Evolutionary conservation across 192 early-diverging fungal genomes (phyloP).

Genomic region (Backusella circina): DNA sequence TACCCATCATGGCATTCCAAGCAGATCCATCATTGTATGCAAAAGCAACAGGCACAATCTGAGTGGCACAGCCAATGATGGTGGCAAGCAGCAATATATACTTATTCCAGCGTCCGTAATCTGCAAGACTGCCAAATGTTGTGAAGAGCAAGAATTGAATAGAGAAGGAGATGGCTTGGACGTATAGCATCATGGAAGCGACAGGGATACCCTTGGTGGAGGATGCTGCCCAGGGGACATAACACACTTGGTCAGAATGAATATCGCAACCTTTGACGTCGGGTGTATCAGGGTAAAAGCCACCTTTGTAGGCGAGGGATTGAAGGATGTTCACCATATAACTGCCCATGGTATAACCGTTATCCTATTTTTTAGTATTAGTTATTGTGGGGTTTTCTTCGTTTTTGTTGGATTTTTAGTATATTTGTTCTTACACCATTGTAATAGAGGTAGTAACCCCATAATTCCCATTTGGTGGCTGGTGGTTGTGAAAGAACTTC

Average conservation of each 20-base stretch:
- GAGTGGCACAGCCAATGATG: slow-evolving; percentile 22
- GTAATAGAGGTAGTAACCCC: slow-evolving; percentile 39
- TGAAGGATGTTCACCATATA: slow-evolving; percentile 32
- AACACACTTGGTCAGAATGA: slow-evolving; percentile 13
- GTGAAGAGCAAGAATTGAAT: slow-evolving; percentile 33
- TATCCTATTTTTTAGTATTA: slow-evolving; percentile 20
- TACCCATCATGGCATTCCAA: slow-evolving; percentile 35
- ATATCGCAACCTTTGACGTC: slow-evolving; percentile 16
- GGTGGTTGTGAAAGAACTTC: slow-evolving; percentile 17
- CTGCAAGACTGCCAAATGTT: slow-evolving; percentile 33
- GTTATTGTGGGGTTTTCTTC: too few relatives aligned
- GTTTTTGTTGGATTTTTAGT: not conserved
- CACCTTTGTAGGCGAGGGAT: slow-evolving; percentile 21
- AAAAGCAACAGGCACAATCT: slow-evolving; percentile 28
- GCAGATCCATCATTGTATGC: slow-evolving; percentile 23
- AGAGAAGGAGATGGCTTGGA: slow-evolving; percentile 37
- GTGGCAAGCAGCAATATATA: slow-evolving; percentile 28
- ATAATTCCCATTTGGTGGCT: slow-evolving; percentile 29
- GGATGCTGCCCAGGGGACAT: slow-evolving; percentile 10
- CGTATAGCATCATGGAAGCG: slow-evolving; percentile 29
- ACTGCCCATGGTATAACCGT: slow-evolving; percentile 30
- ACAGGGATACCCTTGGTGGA: slow-evolving; percentile 10
- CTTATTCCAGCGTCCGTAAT: slow-evolving; percentile 29
- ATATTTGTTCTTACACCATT: slow-evolving; percentile 23
- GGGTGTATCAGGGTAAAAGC: slow-evolving; percentile 19